Base-by-base conservation (phyloP, 345 rosid species). In the Hibiscus mutabilis region DNA sequence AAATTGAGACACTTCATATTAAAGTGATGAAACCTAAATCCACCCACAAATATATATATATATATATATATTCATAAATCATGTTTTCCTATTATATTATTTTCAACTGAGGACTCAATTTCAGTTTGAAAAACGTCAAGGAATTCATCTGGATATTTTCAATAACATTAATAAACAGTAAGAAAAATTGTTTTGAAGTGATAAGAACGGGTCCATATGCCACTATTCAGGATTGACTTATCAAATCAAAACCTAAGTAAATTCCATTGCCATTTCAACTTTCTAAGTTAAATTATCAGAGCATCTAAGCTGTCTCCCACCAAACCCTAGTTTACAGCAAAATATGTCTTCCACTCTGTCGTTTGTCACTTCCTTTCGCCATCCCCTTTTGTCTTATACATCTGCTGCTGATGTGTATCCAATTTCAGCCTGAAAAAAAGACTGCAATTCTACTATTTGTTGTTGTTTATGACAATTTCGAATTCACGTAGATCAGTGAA, bases 241-340 rank as follows among this genome's bases (percentile, higher is more conserved):
- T 63, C 68, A 63, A 33, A 63, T 63, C 68, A 63, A 35, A 63
- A 55, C 47, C 25, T 16, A 63, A n/a, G 46, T 16, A 29, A 31
- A 15, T 44, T 42, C 47, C 25, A 31, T 33, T 22, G 12, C 25
- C 15, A 64, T 64, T 64, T 64, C 51, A 64, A 64, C 37, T 59
- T 24, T 29, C 37, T 1, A 21, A 52, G 57, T 18, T 52, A n/a
- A 40, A 61, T 52, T 40, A 29, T 70, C 60, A 53, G 37, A n/a
- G n/a, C 27, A 62, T 46, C 51, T 69, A 12, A 19, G 51, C 68
- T 75, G 63, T 66, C 73, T 9, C 35, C 69, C 73, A 71, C 70
- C 56, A 53, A 31, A 18, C 11, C 4, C 37, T 27, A 6, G 15
- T 59, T 59, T 59, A 14, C n/a, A 22, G 63, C n/a, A 59, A 59